Evolutionary conservation across 805 yeast genomes (phyloP), one percentile per base, ranked within the genome.

Genomic region (Priceomyces carsonii): DNA sequence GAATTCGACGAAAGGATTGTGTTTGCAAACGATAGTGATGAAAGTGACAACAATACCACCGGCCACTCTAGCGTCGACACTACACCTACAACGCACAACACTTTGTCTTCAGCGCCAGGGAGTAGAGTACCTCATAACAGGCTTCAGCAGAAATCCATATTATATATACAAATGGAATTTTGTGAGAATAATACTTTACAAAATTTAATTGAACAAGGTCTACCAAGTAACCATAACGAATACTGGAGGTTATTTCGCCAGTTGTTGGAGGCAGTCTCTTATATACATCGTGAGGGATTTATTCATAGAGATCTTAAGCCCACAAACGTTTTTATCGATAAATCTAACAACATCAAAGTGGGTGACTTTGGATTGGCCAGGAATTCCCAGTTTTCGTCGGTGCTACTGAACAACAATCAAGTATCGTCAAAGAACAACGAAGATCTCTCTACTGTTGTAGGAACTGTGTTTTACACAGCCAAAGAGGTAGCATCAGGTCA

Each of bases 311-410:
- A 93, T 56, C 71, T 93, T 48, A 93, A 93, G 57, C 98, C 99
- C 1, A 85, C 86, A 75, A 93, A 93, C 56, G 87, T 93, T 55
- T 93, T 93, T 66, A 89, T 93, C 48, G 99, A 93, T 59, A 85
- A 84, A 45, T 77, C 85, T 1, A 81, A 85, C 47, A 89, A 91
- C 52, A 81, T 93, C 39, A 93, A 93, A 56, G 83, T 93, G 26
- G 99, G 99, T 51, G 99, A 93, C 56, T 93, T 93, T 61, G 99
- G 99, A 0, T 73, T 93, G 39, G 99, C 99, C 0, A 89, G 90
- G 46, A 90, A 82, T 53, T 89, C 86, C 1, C 93, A 85, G 20
- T 64, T 65, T 32, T 52, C 65, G 2, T 49, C 64, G 3, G 62
- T 60, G 7, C 48, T 66, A 14, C 61, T 56, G 59, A 55, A 48